phyloP scores from a whole-genome alignment of 1,139 yeast species.

The Tardiomyces blankii region DNA sequence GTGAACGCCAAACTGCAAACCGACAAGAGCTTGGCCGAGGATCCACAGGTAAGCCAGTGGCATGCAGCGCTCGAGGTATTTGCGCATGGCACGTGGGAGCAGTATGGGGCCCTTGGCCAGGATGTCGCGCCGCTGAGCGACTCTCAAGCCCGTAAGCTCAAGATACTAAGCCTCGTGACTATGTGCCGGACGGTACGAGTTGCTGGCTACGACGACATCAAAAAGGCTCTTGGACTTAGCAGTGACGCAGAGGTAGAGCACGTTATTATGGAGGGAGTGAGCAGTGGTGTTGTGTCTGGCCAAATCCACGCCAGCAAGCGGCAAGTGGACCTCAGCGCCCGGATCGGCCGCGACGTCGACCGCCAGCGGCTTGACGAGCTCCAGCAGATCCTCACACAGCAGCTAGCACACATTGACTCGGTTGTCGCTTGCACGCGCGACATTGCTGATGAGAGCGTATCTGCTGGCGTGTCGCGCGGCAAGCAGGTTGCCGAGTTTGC shows the following conservation, averaged over 20 bases:
- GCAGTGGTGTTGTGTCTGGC: conserved; percentile 16
- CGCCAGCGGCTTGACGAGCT: conserved; percentile 10
- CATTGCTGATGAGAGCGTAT: background rate
- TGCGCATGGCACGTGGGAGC: conserved; percentile 5
- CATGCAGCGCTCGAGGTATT: conserved; percentile 1
- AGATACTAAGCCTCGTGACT: conserved; percentile 6
- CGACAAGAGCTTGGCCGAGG: background rate
- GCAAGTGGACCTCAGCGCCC: conserved; percentile 12
- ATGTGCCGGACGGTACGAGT: conserved; percentile 3
- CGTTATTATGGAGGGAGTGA: conserved; percentile 16
- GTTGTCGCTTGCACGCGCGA: background rate
- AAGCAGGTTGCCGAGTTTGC: background rate
- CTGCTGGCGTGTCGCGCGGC: background rate
- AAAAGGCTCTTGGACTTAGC: conserved; percentile 1
- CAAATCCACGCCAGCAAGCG: conserved; percentile 15
- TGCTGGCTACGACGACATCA: conserved; percentile 2
- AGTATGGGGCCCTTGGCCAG: background rate
- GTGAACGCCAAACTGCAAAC: background rate
- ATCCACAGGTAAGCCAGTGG: background rate
- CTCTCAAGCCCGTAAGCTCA: conserved; percentile 4
- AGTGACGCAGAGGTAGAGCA: conserved; percentile 11
- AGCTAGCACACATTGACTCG: conserved; percentile 4
- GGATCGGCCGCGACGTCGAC: conserved; percentile 13
- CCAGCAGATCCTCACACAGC: conserved; percentile 3
- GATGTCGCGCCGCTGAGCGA: conserved; percentile 1